Percentiles rank a stretch among this genome's conserved stretches.
phyloP scores from a whole-genome alignment of 306 rosid species.

The Cucurbita maxima region DNA sequence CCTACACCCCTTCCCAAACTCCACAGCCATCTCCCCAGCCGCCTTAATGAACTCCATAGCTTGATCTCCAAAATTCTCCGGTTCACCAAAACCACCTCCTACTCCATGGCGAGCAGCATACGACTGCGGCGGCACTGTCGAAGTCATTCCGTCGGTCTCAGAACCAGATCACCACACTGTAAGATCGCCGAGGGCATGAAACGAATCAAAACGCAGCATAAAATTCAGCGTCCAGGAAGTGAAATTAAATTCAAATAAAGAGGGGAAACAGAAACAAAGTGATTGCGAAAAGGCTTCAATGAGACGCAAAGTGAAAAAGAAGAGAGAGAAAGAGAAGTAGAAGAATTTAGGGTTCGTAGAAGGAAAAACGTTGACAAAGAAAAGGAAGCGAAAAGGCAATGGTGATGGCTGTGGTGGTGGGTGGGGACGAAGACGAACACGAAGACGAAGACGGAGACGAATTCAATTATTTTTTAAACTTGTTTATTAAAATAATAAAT shows the following conservation, averaged over 20 bases:
- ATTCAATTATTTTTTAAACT: not conserved
- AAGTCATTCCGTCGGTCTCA: not conserved
- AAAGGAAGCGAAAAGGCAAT: conserved; percentile 8
- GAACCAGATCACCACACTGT: not conserved
- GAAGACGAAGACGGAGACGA: not conserved
- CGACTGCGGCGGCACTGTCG: not conserved
- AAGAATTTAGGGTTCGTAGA: conserved; percentile 1
- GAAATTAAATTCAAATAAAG: not conserved
- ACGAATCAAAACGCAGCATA: not conserved
- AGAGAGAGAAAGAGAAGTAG: not conserved
- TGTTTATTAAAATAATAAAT: not conserved
- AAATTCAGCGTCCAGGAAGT: not conserved
- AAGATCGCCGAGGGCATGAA: not conserved
- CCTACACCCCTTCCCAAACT: conserved; percentile 76
- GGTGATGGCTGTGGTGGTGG: conserved; percentile 10
- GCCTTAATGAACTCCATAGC: conserved; percentile 59
- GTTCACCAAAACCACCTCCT: conserved; percentile 13
- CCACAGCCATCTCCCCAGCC: conserved; percentile 64
- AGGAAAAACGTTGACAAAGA: conserved; percentile 19
- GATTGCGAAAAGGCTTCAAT: conserved; percentile 1
- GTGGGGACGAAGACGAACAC: conserved; percentile 2
- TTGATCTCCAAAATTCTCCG: conserved; percentile 32
- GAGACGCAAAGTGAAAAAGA: conserved; percentile 3
- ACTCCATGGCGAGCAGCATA: conserved; percentile 2
- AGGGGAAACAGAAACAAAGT: not conserved